phyloP scores from a whole-genome alignment of 179 eudicot species.

The Gypsophila paniculata region DNA sequence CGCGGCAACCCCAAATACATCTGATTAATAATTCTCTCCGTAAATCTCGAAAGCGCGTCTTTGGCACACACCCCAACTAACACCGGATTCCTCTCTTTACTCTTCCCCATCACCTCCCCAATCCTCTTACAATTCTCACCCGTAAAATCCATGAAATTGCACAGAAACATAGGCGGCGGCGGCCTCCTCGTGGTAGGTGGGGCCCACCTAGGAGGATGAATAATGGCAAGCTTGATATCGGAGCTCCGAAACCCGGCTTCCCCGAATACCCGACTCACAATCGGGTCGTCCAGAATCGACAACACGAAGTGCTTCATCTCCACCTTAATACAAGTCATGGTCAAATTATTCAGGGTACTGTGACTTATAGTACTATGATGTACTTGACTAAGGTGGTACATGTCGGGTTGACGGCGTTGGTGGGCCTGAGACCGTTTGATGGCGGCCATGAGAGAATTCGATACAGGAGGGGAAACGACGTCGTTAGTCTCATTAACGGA shows the following conservation, averaged over 20 bases:
- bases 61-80: slow-evolving; percentile 60
- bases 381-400: slow-evolving; percentile 48
- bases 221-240: slow-evolving; percentile 58
- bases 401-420: slow-evolving; percentile 83
- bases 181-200: slow-evolving; percentile 35
- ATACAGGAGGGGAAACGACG: slow-evolving; percentile 54
- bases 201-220: slow-evolving; percentile 46
- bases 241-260: slow-evolving; percentile 79
- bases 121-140: slow-evolving; percentile 47
- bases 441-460: slow-evolving; percentile 93
- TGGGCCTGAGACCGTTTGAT: slow-evolving; percentile 89
- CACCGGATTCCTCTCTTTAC: slow-evolving; percentile 52
- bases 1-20: slow-evolving; percentile 29
- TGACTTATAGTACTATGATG: slow-evolving; percentile 5
- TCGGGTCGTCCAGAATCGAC: slow-evolving; percentile 90
- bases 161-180: slow-evolving; percentile 56
- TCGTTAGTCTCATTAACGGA: slow-evolving; percentile 25
- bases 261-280: slow-evolving; percentile 73
- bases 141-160: slow-evolving; percentile 43
- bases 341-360: neutral
- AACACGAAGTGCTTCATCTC: slow-evolving; percentile 69
- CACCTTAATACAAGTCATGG: slow-evolving; percentile 52
- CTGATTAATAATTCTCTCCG: slow-evolving; percentile 32
- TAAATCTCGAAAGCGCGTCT: slow-evolving; percentile 48
- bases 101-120: slow-evolving; percentile 49